Evolutionary conservation across 2,329 filamentous ascomycete genomes (phyloP), one percentile per base, ranked within the genome.

Genomic region (Colletotrichum plurivorum): DNA sequence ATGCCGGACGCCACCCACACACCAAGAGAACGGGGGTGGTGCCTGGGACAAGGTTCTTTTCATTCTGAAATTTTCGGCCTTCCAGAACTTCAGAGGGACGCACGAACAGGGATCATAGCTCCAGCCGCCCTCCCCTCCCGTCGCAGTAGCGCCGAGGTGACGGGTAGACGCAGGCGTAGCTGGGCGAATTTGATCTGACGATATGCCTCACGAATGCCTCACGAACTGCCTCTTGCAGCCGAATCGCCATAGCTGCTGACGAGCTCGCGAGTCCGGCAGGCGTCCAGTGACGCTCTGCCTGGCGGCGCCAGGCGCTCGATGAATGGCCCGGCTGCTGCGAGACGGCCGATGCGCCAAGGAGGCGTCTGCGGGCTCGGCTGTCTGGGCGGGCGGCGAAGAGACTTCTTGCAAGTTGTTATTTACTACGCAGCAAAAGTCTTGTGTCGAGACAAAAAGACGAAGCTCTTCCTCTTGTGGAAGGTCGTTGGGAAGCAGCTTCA

Each of bases 381-480:
- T 51, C 66, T 69, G 20, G 66, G 66, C 66, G 16, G 54, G 27
- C 60, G 53, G 53, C 53, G 54, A 64, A 4, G 20, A 49, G 18
- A 25, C 22, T 31, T 36, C 36, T 48, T 27, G 15, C 9, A 27
- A 52, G 5, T 31, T 31, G 8, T 31, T 31, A 7, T 31, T 10
- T 31, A 31, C 27, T 9, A 31, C 27, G 27, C 9, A 61, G 41
- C 41, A 43, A 27, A 9, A 31, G 7, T 31, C 27, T 31, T 31
- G 2, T 2, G 20, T 49, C n/a, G 2, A 22, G 25, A 41, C 46
- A 20, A 8, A 16, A 3, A 45, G 43, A 54, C 25, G 6, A 45
- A 51, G 43, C 39, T 22, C 25, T 66, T 59, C 66, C 62, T 39
- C 20, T 69, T 65, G 13, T 10, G 66, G 62, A 69, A 69, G 66